Conservation (phyloP, 352 stramenopile genomes). For the Globisporangium carolinianum region DNA sequence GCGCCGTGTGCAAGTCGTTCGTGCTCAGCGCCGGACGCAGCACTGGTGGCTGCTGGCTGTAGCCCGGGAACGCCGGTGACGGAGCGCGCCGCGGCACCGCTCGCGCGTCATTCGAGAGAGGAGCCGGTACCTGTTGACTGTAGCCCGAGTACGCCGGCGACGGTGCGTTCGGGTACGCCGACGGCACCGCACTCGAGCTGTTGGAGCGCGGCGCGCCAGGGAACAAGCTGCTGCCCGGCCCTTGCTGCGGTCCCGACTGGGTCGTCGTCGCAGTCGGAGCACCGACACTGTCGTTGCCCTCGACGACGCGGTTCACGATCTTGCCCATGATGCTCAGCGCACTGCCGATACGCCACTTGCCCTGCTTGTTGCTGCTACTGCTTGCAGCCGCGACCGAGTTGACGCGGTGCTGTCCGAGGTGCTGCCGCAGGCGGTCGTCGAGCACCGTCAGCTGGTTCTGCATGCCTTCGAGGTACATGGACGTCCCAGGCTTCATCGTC, state of each 20-base stretch:
- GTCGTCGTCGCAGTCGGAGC: constrained; percentile 5
- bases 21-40: constrained; percentile 9
- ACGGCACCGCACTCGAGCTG: constrained; percentile 11
- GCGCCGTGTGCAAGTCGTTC: constrained; percentile 12
- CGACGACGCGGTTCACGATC: constrained; percentile 81
- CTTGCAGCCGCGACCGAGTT: constrained; percentile 46
- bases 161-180: constrained; percentile 7
- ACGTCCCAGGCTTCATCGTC: constrained; percentile 77
- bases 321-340: constrained; percentile 84
- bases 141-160: constrained; percentile 10
- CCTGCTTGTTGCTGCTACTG: constrained; percentile 40
- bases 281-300: constrained; percentile 48
- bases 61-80: constrained; percentile 3
- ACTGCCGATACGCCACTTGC: constrained; percentile 76
- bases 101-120: constrained; percentile 10
- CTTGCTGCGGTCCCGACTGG: constrained; percentile 5
- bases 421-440: constrained; percentile 79
- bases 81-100: constrained; percentile 3
- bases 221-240: constrained; percentile 25
- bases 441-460: constrained; percentile 83
- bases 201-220: constrained; percentile 22
- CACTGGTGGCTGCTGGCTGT: not conserved
- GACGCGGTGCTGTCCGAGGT: constrained; percentile 72
- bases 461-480: constrained; percentile 85
- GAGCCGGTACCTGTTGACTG: constrained; percentile 6